Percentiles rank a stretch among this genome's conserved stretches.
Evolutionary conservation across 2,329 filamentous ascomycete genomes (phyloP).

Genomic region (Beauveria brongniartii): DNA sequence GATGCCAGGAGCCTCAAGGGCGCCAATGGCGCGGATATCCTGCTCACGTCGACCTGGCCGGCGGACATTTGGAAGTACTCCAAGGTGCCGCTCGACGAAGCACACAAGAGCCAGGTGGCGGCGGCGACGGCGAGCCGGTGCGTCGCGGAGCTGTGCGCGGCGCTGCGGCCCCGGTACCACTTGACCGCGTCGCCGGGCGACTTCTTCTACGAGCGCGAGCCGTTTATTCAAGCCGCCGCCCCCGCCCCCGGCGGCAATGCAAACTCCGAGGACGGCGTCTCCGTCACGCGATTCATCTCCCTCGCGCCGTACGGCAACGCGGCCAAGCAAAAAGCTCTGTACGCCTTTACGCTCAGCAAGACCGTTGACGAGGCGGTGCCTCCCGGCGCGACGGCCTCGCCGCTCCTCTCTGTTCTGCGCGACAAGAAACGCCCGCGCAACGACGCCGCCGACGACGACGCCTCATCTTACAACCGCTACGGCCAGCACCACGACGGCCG

Average conservation of each 20-base stretch:
- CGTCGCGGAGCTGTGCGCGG: slow-evolving; percentile 68
- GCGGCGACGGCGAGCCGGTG: slow-evolving; percentile 52
- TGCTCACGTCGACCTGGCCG: slow-evolving; percentile 85
- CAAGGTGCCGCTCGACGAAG: slow-evolving; percentile 48
- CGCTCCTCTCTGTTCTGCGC: slow-evolving; percentile 52
- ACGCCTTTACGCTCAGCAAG: slow-evolving; percentile 66
- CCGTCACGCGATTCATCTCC: slow-evolving; percentile 83
- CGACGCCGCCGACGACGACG: slow-evolving; percentile 24
- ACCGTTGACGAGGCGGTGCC: slow-evolving; percentile 55
- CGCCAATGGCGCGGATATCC: slow-evolving; percentile 72
- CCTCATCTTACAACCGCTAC: slow-evolving; percentile 44
- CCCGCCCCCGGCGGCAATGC: slow-evolving; percentile 17
- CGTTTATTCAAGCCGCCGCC: slow-evolving; percentile 65
- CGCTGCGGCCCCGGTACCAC: slow-evolving; percentile 87
- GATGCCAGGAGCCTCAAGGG: slow-evolving; percentile 71
- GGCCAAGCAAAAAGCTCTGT: slow-evolving; percentile 71
- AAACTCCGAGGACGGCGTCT: slow-evolving; percentile 34
- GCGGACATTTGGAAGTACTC: slow-evolving; percentile 62
- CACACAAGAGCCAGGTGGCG: slow-evolving; percentile 40
- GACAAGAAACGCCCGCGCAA: slow-evolving; percentile 49
- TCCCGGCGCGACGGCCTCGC: slow-evolving; percentile 64
- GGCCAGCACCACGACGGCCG: slow-evolving; percentile 35
- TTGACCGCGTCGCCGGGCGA: slow-evolving; percentile 59
- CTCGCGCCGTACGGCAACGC: slow-evolving; percentile 70
- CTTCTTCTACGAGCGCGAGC: slow-evolving; percentile 83